A percentile compares a stretch with the other conserved stretches of the same genome.
phyloP scores from a whole-genome alignment of 2,329 filamentous ascomycete genomes.

The Sclerotinia subarctica region DNA sequence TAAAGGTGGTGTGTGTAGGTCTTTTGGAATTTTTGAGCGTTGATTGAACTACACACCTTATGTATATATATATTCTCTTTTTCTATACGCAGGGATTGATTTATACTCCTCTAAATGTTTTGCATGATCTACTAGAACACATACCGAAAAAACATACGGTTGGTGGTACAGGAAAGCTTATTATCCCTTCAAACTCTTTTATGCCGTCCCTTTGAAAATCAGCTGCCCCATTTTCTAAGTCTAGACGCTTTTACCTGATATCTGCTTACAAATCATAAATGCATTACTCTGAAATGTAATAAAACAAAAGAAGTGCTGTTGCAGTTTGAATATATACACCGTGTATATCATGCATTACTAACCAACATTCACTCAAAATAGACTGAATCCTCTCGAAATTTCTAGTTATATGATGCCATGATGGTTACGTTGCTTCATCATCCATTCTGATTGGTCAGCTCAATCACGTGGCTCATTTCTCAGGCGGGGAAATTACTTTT shows the following conservation, averaged over 20 bases:
- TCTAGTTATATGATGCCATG: not conserved
- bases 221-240: not conserved
- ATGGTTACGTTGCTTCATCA: not conserved
- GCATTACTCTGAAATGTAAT: too few relatives aligned
- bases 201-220: not conserved
- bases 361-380: not conserved
- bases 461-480: not conserved
- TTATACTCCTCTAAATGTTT: not conserved
- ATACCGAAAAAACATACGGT: not conserved
- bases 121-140: not conserved
- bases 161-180: not conserved
- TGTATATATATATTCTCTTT: too few relatives aligned
- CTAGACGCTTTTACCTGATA: not conserved
- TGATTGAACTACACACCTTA: too few relatives aligned
- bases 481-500: slow-evolving; percentile 2
- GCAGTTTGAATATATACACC: too few relatives aligned
- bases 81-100: not conserved
- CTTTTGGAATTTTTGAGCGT: too few relatives aligned
- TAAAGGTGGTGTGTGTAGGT: too few relatives aligned
- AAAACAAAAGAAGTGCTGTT: too few relatives aligned
- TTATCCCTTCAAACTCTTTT: not conserved
- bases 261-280: not conserved
- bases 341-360: not conserved
- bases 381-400: slow-evolving; percentile 9
- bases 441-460: not conserved